Evolutionary conservation across 2,329 filamentous ascomycete species (phyloP).

Genomic region (Zalaria sp.): DNA sequence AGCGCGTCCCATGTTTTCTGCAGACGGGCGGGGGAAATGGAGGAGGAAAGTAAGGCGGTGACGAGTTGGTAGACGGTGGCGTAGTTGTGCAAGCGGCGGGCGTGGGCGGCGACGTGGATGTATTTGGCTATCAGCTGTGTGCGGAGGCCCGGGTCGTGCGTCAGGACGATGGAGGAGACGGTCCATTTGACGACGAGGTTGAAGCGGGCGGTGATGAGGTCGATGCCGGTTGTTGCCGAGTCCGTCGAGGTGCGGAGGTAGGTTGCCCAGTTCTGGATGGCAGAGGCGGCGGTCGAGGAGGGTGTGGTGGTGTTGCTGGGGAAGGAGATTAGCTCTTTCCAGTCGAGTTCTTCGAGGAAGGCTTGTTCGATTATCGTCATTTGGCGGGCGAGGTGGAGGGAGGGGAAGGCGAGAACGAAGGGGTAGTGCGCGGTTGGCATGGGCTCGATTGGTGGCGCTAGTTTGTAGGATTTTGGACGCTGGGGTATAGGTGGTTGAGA

Average conservation of each 20-base stretch:
- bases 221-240: constrained; percentile 59
- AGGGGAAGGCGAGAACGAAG: constrained; percentile 70
- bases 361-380: constrained; percentile 80
- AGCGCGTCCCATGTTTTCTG: constrained; percentile 59
- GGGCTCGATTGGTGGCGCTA: not conserved
- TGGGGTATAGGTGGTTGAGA: too few species aligned
- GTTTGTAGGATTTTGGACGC: not conserved
- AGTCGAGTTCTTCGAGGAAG: constrained; percentile 73
- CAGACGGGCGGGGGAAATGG: constrained; percentile 45
- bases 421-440: constrained; percentile 43
- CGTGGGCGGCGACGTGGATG: constrained; percentile 68
- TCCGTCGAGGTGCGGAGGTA: constrained; percentile 32
- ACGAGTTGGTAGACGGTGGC: constrained; percentile 72
- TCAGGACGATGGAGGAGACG: constrained; percentile 65
- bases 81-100: constrained; percentile 64
- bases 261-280: constrained; percentile 53
- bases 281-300: constrained; percentile 31
- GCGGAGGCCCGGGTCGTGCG: constrained; percentile 55
- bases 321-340: constrained; percentile 76
- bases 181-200: constrained; percentile 84
- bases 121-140: constrained; percentile 66
- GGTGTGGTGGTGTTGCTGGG: constrained; percentile 55
- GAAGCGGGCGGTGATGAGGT: constrained; percentile 74
- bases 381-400: constrained; percentile 64
- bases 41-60: constrained; percentile 60